Evolutionary conservation across 495 filamentous ascomycete species (phyloP).

Genomic region (Xylaria telfairii): DNA sequence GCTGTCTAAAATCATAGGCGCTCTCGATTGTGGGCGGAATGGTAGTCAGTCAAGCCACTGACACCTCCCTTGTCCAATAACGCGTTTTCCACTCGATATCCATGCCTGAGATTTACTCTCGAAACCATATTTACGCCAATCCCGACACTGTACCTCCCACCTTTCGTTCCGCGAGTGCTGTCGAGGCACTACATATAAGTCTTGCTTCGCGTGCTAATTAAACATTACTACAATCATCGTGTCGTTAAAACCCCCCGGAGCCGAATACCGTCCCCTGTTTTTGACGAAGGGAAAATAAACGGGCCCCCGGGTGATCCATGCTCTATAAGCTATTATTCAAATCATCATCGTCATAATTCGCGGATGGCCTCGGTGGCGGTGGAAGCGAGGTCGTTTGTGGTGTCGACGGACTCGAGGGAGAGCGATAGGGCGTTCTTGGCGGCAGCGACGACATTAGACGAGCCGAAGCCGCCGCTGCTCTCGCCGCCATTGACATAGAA

Average conservation of each 20-base stretch:
- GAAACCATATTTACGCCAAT: background rate
- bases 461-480: conserved; percentile 32
- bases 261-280: background rate
- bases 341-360: conserved; percentile 43
- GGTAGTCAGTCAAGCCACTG: background rate
- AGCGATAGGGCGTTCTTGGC: conserved; percentile 41
- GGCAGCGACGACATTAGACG: conserved; percentile 39
- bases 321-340: background rate
- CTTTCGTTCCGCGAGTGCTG: background rate
- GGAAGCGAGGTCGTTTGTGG: conserved; percentile 29
- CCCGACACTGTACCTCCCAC: background rate
- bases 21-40: background rate
- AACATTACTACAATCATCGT: conserved; percentile 24
- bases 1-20: conserved; percentile 2
- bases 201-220: conserved; percentile 17
- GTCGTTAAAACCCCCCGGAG: background rate
- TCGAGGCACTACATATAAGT: background rate
- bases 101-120: background rate
- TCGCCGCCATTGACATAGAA: conserved; percentile 93
- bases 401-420: conserved; percentile 37
- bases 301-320: background rate
- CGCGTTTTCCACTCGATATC: background rate
- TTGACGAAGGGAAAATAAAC: background rate
- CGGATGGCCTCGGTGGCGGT: conserved; percentile 40
- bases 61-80: conserved; percentile 9